These are phyloP conservation scores for Arxiozyma telluris DNA, from an alignment of 1,139 yeast species.

Conservation along the genomic window DNA sequence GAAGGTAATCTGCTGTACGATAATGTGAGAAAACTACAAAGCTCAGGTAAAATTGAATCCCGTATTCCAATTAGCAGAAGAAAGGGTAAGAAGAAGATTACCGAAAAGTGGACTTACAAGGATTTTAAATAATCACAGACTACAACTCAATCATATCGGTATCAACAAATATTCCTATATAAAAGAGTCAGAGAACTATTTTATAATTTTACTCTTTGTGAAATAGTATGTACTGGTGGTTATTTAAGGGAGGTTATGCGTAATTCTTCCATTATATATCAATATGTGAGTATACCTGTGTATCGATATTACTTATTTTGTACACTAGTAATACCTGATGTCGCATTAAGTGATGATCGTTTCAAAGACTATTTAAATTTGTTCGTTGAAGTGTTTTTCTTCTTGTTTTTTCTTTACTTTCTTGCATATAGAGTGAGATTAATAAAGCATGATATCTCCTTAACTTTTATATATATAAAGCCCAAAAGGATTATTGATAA, in stretches of 20 bases:
- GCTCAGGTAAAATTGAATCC: constrained; percentile 78
- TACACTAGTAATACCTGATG: not conserved
- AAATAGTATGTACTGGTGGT: no score
- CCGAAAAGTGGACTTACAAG: constrained; percentile 89
- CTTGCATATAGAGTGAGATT: not conserved
- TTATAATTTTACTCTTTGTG: no score
- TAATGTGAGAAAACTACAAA: constrained; percentile 71
- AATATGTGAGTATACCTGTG: no score
- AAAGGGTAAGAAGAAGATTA: constrained; percentile 58
- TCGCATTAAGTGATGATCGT: not conserved
- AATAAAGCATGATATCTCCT: no score
- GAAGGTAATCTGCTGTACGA: constrained; percentile 86
- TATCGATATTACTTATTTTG: not conserved
- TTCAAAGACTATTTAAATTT: no score
- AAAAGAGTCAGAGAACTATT: not conserved
- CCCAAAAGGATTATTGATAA: no score
- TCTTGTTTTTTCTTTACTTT: no score
- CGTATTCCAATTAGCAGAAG: constrained; percentile 67
- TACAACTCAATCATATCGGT: not conserved
- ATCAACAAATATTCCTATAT: no score
- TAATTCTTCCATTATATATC: no score
- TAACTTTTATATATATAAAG: no score
- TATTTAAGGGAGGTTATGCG: no score
- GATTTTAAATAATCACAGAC: constrained; percentile 51
- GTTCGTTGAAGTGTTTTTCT: no score